phyloP scores from a whole-genome alignment of 805 yeast species.

The Pichia exigua region DNA sequence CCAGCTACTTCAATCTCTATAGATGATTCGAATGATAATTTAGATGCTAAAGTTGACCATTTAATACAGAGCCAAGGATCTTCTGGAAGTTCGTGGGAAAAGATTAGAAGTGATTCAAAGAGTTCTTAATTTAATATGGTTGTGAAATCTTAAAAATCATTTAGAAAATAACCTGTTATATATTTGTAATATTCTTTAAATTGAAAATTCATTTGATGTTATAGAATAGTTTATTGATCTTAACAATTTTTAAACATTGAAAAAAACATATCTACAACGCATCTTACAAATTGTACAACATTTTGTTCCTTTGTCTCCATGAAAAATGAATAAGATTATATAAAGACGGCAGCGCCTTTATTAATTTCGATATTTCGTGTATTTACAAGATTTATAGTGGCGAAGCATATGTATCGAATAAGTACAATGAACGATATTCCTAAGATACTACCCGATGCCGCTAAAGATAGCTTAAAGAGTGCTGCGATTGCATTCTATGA shows the following conservation, averaged over 20 bases:
- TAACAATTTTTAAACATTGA: too few relatives aligned
- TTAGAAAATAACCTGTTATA: too few relatives aligned
- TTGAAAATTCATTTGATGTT: too few relatives aligned
- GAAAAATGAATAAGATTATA: too few relatives aligned
- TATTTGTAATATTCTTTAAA: too few relatives aligned
- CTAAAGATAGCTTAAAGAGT: background rate
- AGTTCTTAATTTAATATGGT: background rate
- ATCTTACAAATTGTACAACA: too few relatives aligned
- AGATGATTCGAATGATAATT: background rate
- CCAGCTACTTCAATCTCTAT: background rate
- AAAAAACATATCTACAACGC: background rate
- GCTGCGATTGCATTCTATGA: background rate
- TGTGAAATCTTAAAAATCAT: too few relatives aligned
- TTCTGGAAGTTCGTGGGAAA: background rate
- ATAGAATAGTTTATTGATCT: background rate
- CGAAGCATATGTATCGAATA: background rate
- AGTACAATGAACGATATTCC: background rate
- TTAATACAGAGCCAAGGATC: background rate
- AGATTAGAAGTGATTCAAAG: background rate
- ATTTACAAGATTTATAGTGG: background rate
- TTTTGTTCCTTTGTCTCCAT: too few relatives aligned
- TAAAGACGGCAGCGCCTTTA: background rate
- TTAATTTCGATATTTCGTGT: background rate
- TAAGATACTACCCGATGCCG: background rate
- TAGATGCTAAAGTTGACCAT: background rate